Evolutionary conservation across 495 filamentous ascomycete species (phyloP).

Genomic region (Penicillium nucicola): DNA sequence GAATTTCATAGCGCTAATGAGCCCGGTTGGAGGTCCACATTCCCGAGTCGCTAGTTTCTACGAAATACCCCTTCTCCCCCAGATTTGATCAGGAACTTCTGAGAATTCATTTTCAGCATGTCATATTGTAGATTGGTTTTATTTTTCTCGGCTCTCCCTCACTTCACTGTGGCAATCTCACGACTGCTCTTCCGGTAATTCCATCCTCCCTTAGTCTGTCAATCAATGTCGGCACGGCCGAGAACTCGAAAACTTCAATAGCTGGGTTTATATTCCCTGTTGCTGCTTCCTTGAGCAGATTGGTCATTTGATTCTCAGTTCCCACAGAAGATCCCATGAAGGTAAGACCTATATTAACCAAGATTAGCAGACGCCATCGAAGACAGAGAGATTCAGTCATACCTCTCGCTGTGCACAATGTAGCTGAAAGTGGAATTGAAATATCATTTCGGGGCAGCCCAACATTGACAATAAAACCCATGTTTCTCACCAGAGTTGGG

Average conservation of each 20-base stretch:
- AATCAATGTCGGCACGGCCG: slow-evolving; percentile 18
- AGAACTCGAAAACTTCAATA: slow-evolving; percentile 22
- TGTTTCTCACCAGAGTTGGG: slow-evolving; percentile 24
- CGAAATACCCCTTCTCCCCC: too few relatives aligned
- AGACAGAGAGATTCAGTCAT: not conserved
- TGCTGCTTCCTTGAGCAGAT: slow-evolving; percentile 19
- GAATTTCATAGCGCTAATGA: too few relatives aligned
- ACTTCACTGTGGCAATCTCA: slow-evolving; percentile 13
- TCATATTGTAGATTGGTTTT: too few relatives aligned
- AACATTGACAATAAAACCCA: slow-evolving; percentile 27
- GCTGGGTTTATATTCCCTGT: slow-evolving; percentile 18
- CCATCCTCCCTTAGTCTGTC: slow-evolving; percentile 13
- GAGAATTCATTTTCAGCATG: too few relatives aligned
- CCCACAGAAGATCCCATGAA: slow-evolving; percentile 32
- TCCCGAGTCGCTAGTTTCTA: too few relatives aligned
- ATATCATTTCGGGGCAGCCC: slow-evolving; percentile 28
- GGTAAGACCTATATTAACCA: slow-evolving; percentile 12
- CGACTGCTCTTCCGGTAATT: slow-evolving; percentile 24
- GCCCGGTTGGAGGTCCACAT: too few relatives aligned
- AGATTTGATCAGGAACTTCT: too few relatives aligned
- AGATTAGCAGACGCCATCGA: not conserved
- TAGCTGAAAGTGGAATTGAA: slow-evolving; percentile 25
- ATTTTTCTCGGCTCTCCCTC: not conserved
- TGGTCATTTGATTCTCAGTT: slow-evolving; percentile 23
- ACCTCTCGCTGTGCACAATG: slow-evolving; percentile 28